Conservation (phyloP, 2,329 filamentous ascomycete species). For the Aspergillus floridensis region DNA sequence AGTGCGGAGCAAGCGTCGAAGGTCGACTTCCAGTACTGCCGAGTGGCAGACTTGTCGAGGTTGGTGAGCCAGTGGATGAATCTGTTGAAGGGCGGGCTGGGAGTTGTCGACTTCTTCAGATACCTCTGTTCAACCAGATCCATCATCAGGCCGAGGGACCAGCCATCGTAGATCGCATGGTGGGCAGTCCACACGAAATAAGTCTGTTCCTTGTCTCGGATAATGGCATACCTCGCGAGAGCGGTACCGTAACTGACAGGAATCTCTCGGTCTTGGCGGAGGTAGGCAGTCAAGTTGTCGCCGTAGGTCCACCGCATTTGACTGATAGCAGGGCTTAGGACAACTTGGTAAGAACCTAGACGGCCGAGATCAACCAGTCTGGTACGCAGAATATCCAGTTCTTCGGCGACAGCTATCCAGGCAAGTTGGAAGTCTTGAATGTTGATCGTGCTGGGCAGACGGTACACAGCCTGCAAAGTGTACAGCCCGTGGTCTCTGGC, state of each 20-base stretch:
- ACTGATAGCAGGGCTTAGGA: constrained; percentile 11
- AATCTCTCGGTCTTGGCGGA: not conserved
- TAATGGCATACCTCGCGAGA: not conserved
- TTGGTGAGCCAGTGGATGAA: constrained; percentile 16
- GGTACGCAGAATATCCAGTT: constrained; percentile 40
- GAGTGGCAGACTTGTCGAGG: not conserved
- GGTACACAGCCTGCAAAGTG: not conserved
- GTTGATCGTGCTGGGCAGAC: not conserved
- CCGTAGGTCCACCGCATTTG: constrained; percentile 6
- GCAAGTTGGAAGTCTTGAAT: not conserved
- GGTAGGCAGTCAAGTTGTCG: not conserved
- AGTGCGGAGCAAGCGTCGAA: not conserved
- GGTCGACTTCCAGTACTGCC: not conserved
- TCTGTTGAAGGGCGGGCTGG: constrained; percentile 9
- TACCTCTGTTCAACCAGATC: constrained; percentile 5
- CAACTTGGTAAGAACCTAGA: constrained; percentile 22
- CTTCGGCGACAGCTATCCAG: constrained; percentile 6
- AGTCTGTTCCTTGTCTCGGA: not conserved
- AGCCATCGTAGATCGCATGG: constrained; percentile 46
- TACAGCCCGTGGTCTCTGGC: not conserved
- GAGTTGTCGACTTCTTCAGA: not conserved
- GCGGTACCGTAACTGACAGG: not conserved
- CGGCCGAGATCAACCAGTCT: constrained; percentile 23
- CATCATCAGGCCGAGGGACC: constrained; percentile 19
- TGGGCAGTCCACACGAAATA: constrained; percentile 35